phyloP scores from a whole-genome alignment of 306 rosid species.

The Prunus fruticosa region DNA sequence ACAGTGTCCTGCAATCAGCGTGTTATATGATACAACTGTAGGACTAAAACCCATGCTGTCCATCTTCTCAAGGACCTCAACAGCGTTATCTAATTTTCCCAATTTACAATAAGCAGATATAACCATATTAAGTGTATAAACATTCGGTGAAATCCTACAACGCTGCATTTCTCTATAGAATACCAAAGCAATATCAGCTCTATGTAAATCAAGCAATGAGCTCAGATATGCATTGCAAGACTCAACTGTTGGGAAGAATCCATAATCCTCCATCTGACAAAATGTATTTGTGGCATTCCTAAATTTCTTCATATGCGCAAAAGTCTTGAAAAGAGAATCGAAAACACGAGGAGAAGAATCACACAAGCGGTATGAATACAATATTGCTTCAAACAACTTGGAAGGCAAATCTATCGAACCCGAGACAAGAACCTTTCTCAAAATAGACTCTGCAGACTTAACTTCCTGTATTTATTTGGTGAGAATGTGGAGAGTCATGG shows the following conservation, averaged over 20 bases:
- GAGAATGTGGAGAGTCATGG: conserved; percentile 71
- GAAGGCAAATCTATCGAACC: conserved; percentile 37
- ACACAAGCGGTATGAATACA: conserved; percentile 53
- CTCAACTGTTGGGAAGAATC: conserved; percentile 61
- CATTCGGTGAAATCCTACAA: conserved; percentile 49
- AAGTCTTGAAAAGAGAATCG: conserved; percentile 76
- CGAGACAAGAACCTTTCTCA: conserved; percentile 39
- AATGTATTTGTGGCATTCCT: conserved; percentile 60
- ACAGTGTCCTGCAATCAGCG: conserved; percentile 71
- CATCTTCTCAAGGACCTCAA: conserved; percentile 53
- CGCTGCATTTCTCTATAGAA: conserved; percentile 54
- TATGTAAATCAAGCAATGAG: conserved; percentile 52
- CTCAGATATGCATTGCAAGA: conserved; percentile 78
- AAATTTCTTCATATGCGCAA: conserved; percentile 60
- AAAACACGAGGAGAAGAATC: conserved; percentile 68
- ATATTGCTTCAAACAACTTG: conserved; percentile 51
- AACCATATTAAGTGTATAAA: conserved; percentile 69
- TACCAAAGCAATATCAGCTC: conserved; percentile 49
- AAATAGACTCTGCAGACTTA: conserved; percentile 52
- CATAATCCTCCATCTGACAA: conserved; percentile 63
- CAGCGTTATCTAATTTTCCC: conserved; percentile 60
- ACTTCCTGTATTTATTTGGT: conserved; percentile 54
- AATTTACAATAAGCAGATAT: conserved; percentile 56
- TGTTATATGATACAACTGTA: conserved; percentile 57
- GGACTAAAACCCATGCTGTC: conserved; percentile 66